Conservation (phyloP, 2,329 filamentous ascomycete genomes). For the Aureobasidium sp. region DNA sequence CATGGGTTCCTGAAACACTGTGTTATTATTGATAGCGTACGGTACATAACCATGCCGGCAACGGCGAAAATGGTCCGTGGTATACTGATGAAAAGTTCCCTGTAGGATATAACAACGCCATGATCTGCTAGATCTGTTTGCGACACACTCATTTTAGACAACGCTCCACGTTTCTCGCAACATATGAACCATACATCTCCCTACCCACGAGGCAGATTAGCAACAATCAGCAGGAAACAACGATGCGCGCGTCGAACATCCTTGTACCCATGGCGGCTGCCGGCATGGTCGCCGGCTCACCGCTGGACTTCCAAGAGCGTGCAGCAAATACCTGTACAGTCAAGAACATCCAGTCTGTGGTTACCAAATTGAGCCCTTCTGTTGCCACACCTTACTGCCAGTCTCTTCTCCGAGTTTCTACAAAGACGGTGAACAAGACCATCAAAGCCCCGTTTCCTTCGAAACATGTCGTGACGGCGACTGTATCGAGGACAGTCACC, state of each 20-base stretch:
- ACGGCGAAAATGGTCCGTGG: conserved; percentile 2
- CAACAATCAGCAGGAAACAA: neutral
- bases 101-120: neutral
- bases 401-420: neutral
- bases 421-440: conserved; percentile 6
- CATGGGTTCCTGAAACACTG: neutral
- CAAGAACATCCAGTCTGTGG: neutral
- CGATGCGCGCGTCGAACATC: neutral
- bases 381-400: conserved; percentile 7
- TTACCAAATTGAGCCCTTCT: neutral
- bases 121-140: neutral
- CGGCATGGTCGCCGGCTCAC: conserved; percentile 1
- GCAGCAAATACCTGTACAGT: neutral
- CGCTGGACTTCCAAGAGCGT: conserved; percentile 2
- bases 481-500: neutral
- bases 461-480: neutral
- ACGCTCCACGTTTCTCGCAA: neutral
- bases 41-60: neutral
- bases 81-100: neutral
- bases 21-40: neutral
- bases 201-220: too few species aligned
- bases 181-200: neutral
- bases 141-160: neutral
- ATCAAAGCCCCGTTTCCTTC: neutral
- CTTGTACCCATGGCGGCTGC: neutral